Evolutionary conservation across 352 stramenopile species (phyloP).

Genomic region (Phytophthora podocarpi): DNA sequence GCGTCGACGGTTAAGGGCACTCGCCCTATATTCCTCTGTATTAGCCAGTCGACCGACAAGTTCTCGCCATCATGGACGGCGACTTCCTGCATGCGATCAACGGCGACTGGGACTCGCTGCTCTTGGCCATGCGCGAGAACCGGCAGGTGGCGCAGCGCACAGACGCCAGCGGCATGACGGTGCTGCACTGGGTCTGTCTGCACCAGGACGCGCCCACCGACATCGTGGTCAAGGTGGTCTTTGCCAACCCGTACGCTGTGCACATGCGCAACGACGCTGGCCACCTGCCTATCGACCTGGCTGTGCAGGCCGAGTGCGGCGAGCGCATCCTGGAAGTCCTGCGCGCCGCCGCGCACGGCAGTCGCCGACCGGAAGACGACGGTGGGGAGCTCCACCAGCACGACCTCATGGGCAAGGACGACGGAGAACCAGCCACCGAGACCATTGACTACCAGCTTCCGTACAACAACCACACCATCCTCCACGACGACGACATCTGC

Average conservation of each 20-base stretch:
- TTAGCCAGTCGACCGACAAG: too few species aligned
- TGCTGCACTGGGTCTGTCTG: conserved; percentile 83
- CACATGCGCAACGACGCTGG: conserved; percentile 77
- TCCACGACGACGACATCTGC: conserved; percentile 37
- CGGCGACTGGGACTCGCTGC: conserved; percentile 78
- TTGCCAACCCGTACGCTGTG: conserved; percentile 76
- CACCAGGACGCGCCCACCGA: conserved; percentile 77
- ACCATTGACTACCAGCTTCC: conserved; percentile 47
- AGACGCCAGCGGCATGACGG: conserved; percentile 75
- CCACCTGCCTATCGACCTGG: conserved; percentile 75
- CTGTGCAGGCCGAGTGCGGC: conserved; percentile 73
- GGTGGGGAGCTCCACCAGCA: conserved; percentile 26
- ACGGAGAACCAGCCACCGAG: conserved; percentile 41
- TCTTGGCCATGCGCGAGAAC: conserved; percentile 67
- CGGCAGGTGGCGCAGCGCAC: conserved; percentile 60
- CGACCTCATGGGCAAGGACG: conserved; percentile 32
- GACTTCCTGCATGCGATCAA: conserved; percentile 84
- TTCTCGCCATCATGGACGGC: conserved; percentile 68
- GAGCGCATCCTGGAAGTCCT: conserved; percentile 79
- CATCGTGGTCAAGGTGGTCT: conserved; percentile 81
- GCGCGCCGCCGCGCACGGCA: conserved; percentile 51
- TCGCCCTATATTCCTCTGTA: too few species aligned
- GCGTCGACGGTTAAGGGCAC: too few species aligned
- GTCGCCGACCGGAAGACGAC: conserved; percentile 36
- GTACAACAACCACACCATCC: conserved; percentile 46